Base-by-base conservation (phyloP, 169 alveolate genomes). In the Plasmodium gallinaceum region DNA sequence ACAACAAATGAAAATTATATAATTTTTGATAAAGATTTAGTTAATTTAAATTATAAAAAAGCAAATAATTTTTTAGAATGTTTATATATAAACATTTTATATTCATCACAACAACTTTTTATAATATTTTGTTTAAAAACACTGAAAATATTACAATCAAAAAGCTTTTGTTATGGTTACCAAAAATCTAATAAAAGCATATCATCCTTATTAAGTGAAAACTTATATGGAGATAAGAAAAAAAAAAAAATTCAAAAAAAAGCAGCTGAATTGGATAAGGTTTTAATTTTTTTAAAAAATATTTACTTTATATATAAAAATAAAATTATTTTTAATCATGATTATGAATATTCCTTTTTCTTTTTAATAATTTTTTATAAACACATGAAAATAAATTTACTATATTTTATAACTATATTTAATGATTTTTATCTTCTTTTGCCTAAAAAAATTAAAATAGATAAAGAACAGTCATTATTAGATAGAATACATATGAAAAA, bases 351-450 rank as follows among this genome's bases (percentile, higher is more conserved):
- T 46, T 39, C 73, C 6, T 68, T 68, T 52, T 66, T 83, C 20
- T 68, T 83, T 83, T 61, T 83, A 61, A 58, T 83, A 14, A 66
- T 83, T 48, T 83, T 83, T 18, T 83, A 83, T 62, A 83, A 68
- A 46, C 57, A 83, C 32, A 83, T 83, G 46, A 24, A 83, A 16
- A 68, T 52, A 42, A 83, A 83, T 61, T 71, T 83, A 43, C 24
- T 83, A 37, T 72, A 83, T 71, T 83, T 83, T 24, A 83, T 45
- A n/a, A 52, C 91, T 2, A 83, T 83, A 20, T 68, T 83, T 43
- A 62, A 72, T n/a, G 91, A 83, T 57, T 83, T 83, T 37, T 83
- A 83, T 20, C 66, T 24, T 46, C 64, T 83, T n/a, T 20, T 83
- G 22, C 91, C 91, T 10, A 83, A 64, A 39, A 39, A 66, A 10